Percentiles rank a stretch among this genome's conserved stretches.
These are phyloP conservation scores for Cyclotella distinguenda DNA, from an alignment of 108 stramenopile species.

Conservation along the genomic window DNA sequence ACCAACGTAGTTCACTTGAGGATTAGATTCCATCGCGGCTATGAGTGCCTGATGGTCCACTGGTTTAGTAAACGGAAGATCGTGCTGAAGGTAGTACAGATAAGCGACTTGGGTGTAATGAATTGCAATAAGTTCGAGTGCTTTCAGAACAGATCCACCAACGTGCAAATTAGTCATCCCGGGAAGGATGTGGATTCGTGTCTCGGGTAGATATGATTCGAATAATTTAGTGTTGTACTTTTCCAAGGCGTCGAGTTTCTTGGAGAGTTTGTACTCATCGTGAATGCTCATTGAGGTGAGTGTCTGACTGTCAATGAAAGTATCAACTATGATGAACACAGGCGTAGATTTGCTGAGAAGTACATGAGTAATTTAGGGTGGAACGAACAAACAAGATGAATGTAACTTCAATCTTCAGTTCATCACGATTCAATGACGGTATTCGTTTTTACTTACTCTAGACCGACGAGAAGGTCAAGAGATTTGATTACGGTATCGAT, in stretches of 20 bases:
- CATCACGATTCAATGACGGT: too few relatives aligned
- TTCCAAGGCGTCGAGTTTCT: slow-evolving; percentile 12
- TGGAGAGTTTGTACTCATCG: not conserved
- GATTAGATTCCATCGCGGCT: slow-evolving; percentile 14
- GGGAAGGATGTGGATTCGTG: slow-evolving; percentile 18
- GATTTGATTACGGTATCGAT: slow-evolving; percentile 17
- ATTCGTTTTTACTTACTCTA: not conserved
- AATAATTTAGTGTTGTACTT: slow-evolving; percentile 7
- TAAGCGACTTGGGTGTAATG: slow-evolving; percentile 15
- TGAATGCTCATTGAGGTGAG: too few relatives aligned
- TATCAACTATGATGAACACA: slow-evolving; percentile 26
- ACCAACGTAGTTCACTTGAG: slow-evolving; percentile 16
- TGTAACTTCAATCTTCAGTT: too few relatives aligned
- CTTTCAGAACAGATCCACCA: slow-evolving; percentile 31
- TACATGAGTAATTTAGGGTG: not conserved
- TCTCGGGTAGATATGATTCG: slow-evolving; percentile 3
- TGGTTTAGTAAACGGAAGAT: slow-evolving; percentile 18
- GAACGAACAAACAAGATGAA: too few relatives aligned
- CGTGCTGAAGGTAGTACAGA: slow-evolving; percentile 35
- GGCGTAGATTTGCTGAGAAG: not conserved
- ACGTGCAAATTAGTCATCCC: slow-evolving; percentile 20
- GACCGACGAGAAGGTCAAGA: not conserved
- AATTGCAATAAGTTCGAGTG: slow-evolving; percentile 13
- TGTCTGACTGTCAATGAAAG: not conserved
- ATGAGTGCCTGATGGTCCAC: slow-evolving; percentile 21